These are phyloP conservation scores for Beauveria sp. DNA, from an alignment of 2,329 filamentous ascomycete genomes.

Conservation along the genomic window DNA sequence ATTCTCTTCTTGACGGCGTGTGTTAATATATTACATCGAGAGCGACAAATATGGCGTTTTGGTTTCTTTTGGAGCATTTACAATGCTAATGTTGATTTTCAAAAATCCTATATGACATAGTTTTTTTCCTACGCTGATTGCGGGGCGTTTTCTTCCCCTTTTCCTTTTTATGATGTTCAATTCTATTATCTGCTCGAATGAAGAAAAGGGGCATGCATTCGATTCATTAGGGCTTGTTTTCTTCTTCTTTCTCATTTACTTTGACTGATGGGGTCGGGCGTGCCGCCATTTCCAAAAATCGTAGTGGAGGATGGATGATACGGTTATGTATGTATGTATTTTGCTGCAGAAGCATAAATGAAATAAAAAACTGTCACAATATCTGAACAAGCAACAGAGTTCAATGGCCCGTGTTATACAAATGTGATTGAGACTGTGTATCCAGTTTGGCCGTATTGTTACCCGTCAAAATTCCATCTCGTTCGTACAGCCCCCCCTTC, in stretches of 20 bases:
- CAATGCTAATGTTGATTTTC: neutral
- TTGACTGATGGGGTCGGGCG: neutral
- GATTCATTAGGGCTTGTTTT: neutral
- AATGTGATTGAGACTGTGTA: neutral
- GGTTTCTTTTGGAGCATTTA: neutral
- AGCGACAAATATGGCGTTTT: slow-evolving; percentile 3
- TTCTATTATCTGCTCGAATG: neutral
- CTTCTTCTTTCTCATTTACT: neutral
- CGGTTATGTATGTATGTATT: neutral
- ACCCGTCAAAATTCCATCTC: neutral
- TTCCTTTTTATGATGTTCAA: neutral
- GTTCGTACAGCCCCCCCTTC: neutral
- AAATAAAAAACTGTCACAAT: neutral
- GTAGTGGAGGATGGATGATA: neutral
- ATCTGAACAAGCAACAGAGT: neutral
- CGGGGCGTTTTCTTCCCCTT: neutral
- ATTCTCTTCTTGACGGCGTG: neutral
- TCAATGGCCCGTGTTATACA: no score
- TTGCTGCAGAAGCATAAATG: neutral
- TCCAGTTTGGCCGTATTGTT: neutral
- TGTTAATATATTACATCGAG: neutral
- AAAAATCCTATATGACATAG: neutral
- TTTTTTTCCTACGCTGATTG: neutral
- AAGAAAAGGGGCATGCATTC: neutral
- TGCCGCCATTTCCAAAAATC: neutral